A percentile compares a stretch with the other conserved stretches of the same genome.
These are phyloP conservation scores for Begonia masoniana DNA, from an alignment of 306 rosid genomes.

Conservation along the genomic window DNA sequence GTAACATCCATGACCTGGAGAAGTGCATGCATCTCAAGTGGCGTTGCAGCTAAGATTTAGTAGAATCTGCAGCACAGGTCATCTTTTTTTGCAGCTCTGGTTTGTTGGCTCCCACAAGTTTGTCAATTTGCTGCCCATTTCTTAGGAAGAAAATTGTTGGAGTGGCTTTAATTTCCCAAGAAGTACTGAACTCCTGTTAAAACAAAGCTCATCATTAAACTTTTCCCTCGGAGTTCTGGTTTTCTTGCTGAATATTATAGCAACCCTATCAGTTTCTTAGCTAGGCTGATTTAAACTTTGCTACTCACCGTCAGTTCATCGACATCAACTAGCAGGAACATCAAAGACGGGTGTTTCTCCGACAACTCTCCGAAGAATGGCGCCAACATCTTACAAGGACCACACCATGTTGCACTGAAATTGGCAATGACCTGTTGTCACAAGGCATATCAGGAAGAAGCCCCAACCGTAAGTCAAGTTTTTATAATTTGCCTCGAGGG, in stretches of 20 bases:
- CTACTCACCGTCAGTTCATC: constrained; percentile 85
- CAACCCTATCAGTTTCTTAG: not conserved
- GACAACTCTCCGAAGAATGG: constrained; percentile 70
- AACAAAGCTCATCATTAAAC: constrained; percentile 4
- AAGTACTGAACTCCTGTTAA: constrained; percentile 78
- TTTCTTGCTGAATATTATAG: not conserved
- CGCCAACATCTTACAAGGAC: constrained; percentile 80
- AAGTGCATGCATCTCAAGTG: no score
- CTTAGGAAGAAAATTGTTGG: constrained; percentile 95
- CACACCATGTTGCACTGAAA: constrained; percentile 97
- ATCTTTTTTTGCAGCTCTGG: constrained; percentile 76
- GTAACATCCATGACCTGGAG: no score
- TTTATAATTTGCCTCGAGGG: no score
- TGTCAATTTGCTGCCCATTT: constrained; percentile 77
- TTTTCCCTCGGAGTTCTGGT: not conserved
- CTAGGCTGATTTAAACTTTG: constrained; percentile 1
- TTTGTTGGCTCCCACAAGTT: constrained; percentile 97
- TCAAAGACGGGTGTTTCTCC: constrained; percentile 55
- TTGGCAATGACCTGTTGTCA: constrained; percentile 67
- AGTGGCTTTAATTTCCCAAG: constrained; percentile 97
- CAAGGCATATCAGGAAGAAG: no score
- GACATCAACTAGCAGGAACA: constrained; percentile 81
- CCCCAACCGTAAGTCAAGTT: no score
- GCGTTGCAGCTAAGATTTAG: not conserved
- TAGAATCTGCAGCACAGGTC: constrained; percentile 39